Conservation (phyloP, 176 grass and related monocot genomes). For the Dendrocalamus sinicus region DNA sequence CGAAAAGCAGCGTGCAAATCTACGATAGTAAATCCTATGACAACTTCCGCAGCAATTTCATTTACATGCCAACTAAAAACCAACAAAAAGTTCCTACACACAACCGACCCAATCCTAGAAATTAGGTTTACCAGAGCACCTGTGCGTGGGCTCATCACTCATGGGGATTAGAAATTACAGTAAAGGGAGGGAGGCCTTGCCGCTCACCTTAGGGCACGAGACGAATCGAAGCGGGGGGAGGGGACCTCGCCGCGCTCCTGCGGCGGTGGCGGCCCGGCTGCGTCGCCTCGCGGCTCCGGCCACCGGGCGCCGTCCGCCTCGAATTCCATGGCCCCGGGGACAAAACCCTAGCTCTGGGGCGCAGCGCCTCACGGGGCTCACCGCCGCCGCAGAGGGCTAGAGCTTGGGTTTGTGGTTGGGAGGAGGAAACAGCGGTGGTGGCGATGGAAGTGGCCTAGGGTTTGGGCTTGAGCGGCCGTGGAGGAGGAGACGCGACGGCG, state of each 20-base stretch:
- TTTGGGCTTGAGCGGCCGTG: slow-evolving; percentile 13
- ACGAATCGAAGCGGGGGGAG: slow-evolving; percentile 70
- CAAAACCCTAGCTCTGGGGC: slow-evolving; percentile 57
- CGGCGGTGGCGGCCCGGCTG: slow-evolving; percentile 7
- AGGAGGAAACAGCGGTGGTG: not conserved
- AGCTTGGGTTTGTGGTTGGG: not conserved
- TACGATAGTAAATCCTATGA: not conserved
- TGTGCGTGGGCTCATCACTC: not conserved
- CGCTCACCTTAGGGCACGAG: slow-evolving; percentile 65
- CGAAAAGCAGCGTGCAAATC: not conserved
- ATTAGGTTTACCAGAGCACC: slow-evolving; percentile 1
- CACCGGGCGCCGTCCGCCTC: slow-evolving; percentile 42
- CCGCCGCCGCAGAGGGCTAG: not conserved
- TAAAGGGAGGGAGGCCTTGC: not conserved
- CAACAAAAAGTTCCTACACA: not conserved
- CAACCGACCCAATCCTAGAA: not conserved
- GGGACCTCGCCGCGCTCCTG: slow-evolving; percentile 33
- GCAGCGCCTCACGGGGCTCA: slow-evolving; percentile 23
- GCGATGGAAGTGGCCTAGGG: slow-evolving; percentile 12
- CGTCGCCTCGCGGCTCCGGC: slow-evolving; percentile 33
- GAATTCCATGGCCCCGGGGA: slow-evolving; percentile 49
- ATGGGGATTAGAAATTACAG: not conserved
- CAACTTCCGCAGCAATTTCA: slow-evolving; percentile 23
- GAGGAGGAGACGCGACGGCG: slow-evolving; percentile 15
- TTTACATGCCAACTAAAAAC: slow-evolving; percentile 18